A percentile compares a stretch with the other conserved stretches of the same genome.
Conservation (phyloP, 345 rosid species). For the Arabis hirsuta region DNA sequence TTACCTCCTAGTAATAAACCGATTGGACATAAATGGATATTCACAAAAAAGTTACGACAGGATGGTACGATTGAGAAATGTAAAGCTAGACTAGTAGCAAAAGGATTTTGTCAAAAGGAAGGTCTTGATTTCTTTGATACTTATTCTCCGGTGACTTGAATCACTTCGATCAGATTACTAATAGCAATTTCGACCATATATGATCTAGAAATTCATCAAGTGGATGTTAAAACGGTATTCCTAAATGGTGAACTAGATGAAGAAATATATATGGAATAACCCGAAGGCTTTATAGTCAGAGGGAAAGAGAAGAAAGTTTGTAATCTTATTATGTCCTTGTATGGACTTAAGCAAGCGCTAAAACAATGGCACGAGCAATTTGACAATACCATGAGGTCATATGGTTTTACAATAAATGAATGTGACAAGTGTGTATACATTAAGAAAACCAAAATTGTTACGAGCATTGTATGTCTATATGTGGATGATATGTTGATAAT, state of each 20-base stretch:
- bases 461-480: not conserved
- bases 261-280: not conserved
- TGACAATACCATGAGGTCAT: too few species aligned
- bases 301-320: too few species aligned
- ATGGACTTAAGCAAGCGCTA: not conserved
- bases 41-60: not conserved
- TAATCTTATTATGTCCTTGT: too few species aligned
- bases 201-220: not conserved
- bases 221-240: too few species aligned
- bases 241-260: too few species aligned
- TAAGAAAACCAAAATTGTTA: too few species aligned
- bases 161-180: too few species aligned
- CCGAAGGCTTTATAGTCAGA: too few species aligned
- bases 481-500: constrained; percentile 3
- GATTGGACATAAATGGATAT: not conserved
- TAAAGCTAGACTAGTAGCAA: not conserved
- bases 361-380: too few species aligned
- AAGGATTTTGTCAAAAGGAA: not conserved
- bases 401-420: too few species aligned
- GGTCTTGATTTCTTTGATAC: not conserved
- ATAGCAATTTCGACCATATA: not conserved
- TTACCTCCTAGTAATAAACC: not conserved
- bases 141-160: too few species aligned
- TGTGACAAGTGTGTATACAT: too few species aligned
- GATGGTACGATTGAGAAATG: not conserved